A percentile compares a stretch with the other conserved stretches of the same genome.
phyloP scores from a whole-genome alignment of 2,329 filamentous ascomycete species.

The Polytolypa hystricis region DNA sequence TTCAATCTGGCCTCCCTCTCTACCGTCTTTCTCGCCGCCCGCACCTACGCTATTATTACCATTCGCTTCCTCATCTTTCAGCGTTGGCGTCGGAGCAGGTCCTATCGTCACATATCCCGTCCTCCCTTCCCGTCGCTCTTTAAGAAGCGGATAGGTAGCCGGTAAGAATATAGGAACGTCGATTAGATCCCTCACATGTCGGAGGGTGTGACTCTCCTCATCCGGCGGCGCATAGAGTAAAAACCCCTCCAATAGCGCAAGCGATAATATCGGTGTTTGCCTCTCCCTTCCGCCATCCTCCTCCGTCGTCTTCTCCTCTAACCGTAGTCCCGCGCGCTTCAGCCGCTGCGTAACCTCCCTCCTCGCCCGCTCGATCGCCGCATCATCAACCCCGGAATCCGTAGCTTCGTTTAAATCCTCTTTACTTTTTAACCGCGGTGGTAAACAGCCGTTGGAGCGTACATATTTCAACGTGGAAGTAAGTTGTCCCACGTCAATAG shows the following conservation, averaged over 20 bases:
- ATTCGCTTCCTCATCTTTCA: neutral
- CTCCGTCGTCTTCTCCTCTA: slow-evolving; percentile 5
- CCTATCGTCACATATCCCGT: slow-evolving; percentile 39
- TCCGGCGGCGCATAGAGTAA: slow-evolving; percentile 56
- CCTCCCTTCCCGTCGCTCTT: slow-evolving; percentile 30
- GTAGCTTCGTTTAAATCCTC: slow-evolving; percentile 48
- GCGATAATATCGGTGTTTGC: slow-evolving; percentile 13
- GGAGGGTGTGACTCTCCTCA: slow-evolving; percentile 18
- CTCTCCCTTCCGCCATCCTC: neutral
- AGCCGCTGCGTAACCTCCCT: slow-evolving; percentile 16
- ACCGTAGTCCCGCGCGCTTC: slow-evolving; percentile 4
- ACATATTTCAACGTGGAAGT: slow-evolving; percentile 58
- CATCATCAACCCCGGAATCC: slow-evolving; percentile 26
- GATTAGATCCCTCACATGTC: slow-evolving; percentile 33
- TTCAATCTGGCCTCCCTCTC: neutral
- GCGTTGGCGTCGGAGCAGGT: slow-evolving; percentile 19
- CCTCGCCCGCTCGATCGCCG: slow-evolving; percentile 17
- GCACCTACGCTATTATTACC: neutral
- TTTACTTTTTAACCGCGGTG: slow-evolving; percentile 42
- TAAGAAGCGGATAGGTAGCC: slow-evolving; percentile 46
- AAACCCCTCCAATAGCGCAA: slow-evolving; percentile 82
- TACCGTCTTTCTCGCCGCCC: slow-evolving; percentile 6
- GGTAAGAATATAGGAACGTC: slow-evolving; percentile 71
- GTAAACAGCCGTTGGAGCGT: slow-evolving; percentile 48
- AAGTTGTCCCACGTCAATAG: slow-evolving; percentile 62